phyloP scores from a whole-genome alignment of 805 yeast species.

The Suhomyces sp. region DNA sequence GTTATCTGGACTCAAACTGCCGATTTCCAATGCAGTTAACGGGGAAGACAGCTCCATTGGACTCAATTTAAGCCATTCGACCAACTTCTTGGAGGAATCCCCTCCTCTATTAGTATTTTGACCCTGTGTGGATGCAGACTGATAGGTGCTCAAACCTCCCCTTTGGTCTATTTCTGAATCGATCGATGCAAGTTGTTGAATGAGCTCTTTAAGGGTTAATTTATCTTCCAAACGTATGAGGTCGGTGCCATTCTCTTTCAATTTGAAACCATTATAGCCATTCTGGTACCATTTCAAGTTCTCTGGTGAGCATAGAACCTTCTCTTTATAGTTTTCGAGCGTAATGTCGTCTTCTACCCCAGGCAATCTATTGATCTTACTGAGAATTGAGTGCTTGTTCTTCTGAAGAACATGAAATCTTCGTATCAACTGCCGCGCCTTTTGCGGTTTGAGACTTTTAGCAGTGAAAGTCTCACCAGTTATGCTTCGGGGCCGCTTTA shows the following conservation, averaged over 20 bases:
- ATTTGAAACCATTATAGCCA: slow-evolving; percentile 3
- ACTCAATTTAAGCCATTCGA: slow-evolving; percentile 61
- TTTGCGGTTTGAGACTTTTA: slow-evolving; percentile 57
- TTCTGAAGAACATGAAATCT: slow-evolving; percentile 72
- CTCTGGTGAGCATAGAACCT: slow-evolving; percentile 2
- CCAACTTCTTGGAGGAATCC: slow-evolving; percentile 78
- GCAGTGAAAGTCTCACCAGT: slow-evolving; percentile 35
- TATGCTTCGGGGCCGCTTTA: slow-evolving; percentile 31
- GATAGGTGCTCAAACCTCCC: slow-evolving; percentile 82
- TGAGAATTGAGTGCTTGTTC: slow-evolving; percentile 43
- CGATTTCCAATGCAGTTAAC: slow-evolving; percentile 69
- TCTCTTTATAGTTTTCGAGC: slow-evolving; percentile 10
- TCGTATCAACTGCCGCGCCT: slow-evolving; percentile 74
- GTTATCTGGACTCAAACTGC: slow-evolving; percentile 70
- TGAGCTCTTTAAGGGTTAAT: slow-evolving; percentile 14
- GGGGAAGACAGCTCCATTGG: slow-evolving; percentile 1
- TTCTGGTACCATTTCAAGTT: background rate
- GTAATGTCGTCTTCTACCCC: slow-evolving; percentile 1
- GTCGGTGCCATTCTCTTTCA: slow-evolving; percentile 4
- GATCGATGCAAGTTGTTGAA: slow-evolving; percentile 47
- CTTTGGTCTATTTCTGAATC: slow-evolving; percentile 58
- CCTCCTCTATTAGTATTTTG: slow-evolving; percentile 81
- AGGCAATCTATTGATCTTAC: slow-evolving; percentile 20
- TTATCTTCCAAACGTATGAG: slow-evolving; percentile 18
- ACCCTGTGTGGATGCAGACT: slow-evolving; percentile 81